Percentiles rank a stretch among this genome's conserved stretches.
Evolutionary conservation across 2,329 filamentous ascomycete species (phyloP).

Genomic region (Microsporum ferrugineum): DNA sequence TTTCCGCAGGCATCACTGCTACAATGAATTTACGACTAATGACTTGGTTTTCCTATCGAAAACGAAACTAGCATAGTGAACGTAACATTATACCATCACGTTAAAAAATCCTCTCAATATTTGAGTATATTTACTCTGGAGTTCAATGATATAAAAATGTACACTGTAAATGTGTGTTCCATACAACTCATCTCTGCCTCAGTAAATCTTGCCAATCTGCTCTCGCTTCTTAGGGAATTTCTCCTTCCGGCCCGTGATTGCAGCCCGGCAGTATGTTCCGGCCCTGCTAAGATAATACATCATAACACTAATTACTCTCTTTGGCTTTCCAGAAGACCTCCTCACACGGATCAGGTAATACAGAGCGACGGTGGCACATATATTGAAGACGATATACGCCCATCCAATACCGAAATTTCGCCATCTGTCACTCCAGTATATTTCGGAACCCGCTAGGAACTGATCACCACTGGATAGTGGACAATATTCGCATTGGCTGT

Average conservation of each 20-base stretch:
- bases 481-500: slow-evolving; percentile 42
- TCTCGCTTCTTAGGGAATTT: slow-evolving; percentile 12
- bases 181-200: background rate
- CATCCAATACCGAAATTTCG: slow-evolving; percentile 56
- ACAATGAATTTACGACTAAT: background rate
- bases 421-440: slow-evolving; percentile 51
- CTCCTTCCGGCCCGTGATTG: slow-evolving; percentile 12
- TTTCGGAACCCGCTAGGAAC: slow-evolving; percentile 36
- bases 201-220: slow-evolving; percentile 13
- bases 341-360: slow-evolving; percentile 40
- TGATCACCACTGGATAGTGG: slow-evolving; percentile 29
- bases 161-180: too few relatives aligned
- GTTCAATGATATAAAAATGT: background rate
- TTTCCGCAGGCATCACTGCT: background rate
- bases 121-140: too few relatives aligned
- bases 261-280: slow-evolving; percentile 9
- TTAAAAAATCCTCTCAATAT: background rate
- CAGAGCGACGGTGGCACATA: slow-evolving; percentile 43
- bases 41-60: background rate
- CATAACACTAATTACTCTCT: slow-evolving; percentile 8
- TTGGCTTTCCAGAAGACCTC: slow-evolving; percentile 10
- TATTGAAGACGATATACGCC: slow-evolving; percentile 49
- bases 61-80: background rate
- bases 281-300: slow-evolving; percentile 10
- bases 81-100: background rate